Percentiles rank a stretch among this genome's conserved stretches.
Evolutionary conservation across 148 eudicot species (phyloP).

Genomic region (Cornus kousa): DNA sequence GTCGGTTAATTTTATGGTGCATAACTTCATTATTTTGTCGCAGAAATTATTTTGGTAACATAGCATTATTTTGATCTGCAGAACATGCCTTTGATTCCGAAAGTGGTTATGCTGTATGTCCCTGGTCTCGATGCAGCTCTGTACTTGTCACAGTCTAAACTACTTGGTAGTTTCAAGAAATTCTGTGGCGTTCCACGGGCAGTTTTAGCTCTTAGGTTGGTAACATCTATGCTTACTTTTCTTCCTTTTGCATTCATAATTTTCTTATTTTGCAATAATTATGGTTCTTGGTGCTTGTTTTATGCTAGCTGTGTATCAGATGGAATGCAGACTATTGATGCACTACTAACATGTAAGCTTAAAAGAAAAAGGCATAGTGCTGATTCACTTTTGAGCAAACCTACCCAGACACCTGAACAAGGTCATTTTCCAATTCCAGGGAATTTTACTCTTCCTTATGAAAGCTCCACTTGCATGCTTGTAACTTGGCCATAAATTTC

Average conservation of each 20-base stretch:
- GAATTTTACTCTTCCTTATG: neutral
- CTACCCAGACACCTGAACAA: conserved; percentile 43
- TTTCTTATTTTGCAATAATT: conserved; percentile 18
- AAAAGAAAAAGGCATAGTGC: conserved; percentile 78
- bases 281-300: conserved; percentile 24
- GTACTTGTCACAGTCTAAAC: conserved; percentile 68
- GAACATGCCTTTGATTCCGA: conserved; percentile 94
- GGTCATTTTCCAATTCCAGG: conserved; percentile 30
- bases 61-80: conserved; percentile 39
- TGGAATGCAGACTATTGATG: conserved; percentile 88
- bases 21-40: neutral
- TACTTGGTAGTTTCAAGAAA: conserved; percentile 58
- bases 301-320: conserved; percentile 90
- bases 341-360: conserved; percentile 81
- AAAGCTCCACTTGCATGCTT: neutral
- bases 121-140: conserved; percentile 95
- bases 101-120: conserved; percentile 85
- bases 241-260: neutral
- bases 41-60: neutral
- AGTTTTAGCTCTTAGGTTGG: conserved; percentile 91
- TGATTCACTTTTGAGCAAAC: conserved; percentile 33
- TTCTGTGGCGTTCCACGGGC: conserved; percentile 81
- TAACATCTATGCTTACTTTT: conserved; percentile 6
- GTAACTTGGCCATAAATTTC: neutral
- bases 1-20: neutral